Base-by-base conservation (phyloP, 208 protist species). In the Endotrypanum monterogeii region DNA sequence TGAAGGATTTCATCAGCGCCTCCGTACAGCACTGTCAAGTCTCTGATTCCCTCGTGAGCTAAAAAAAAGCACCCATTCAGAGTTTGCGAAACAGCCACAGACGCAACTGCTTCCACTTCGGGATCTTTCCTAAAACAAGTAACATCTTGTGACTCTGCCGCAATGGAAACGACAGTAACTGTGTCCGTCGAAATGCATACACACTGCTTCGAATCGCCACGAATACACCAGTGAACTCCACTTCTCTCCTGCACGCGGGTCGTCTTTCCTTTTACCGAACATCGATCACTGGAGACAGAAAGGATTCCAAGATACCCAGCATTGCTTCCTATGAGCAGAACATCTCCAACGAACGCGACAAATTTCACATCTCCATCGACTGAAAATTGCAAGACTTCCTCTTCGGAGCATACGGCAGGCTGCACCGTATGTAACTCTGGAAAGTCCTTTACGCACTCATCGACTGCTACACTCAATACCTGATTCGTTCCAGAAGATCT, bases 401-500 rank as follows among this genome's bases (percentile, higher is more conserved):
- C 51, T 2, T 25, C 44, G 18, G 25, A 55, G 14, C 28, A 2
- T 41, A 39, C 20, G 8, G 71, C 8, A 2, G 39, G 1, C 12
- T 28, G 25, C 35, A 66, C 76, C 3, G 30, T 25, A 20, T 1
- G 14, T 35, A 18, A 65, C 28, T 69, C 16, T 5, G 74, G 12
- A 37, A 79, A 83, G 18, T 80, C 71, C n/a, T 50, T 76, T 32
- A 84, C 75, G 58, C 78, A 30, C 32, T 52, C 79, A 28, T 48
- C 79, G 25, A 65, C 68, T 14, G 79, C 54, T 18, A 58, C 85
- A 65, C 71, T 87, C 7, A 90, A 78, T 1, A 85, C 48, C 39
- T 77, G 69, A n/a, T 30, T 4, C n/a, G 65, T 72, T 37, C 61
- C 76, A 23, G 7, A 30, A 14, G 55, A 61, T 14, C 77, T 71